Base-by-base conservation (phyloP, 805 yeast species). In the Ogataea haglerorum region DNA sequence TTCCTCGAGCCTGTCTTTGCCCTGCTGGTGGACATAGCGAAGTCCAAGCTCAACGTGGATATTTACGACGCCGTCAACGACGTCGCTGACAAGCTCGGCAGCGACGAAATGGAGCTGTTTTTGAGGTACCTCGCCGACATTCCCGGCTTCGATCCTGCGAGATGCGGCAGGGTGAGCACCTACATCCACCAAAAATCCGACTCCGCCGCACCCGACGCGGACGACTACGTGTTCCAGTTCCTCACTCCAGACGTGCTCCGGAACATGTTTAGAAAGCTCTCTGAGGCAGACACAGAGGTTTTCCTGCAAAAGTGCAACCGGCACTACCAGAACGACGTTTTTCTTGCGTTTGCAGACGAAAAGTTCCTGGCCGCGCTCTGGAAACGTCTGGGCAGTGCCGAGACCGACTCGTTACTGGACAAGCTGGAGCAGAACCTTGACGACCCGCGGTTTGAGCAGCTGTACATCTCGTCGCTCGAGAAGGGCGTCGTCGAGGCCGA, bases 1-100 rank as follows among this genome's bases (percentile, higher is more conserved):
- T 57, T 58, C 13, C 50, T 61, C 34, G 67, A 61, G 4, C 33
- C 38, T 8, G 67, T 70, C 2, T 47, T 72, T 10, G 36, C 47
- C 1, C 45, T 71, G 3, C 40, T 75, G 30, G 46, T 55, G 2
- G 38, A 50, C 6, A 69, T 64, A 22, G 36, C 52, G 4, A 46
- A 42, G 5, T 53, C 58, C 0, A 26, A 36, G 10, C 36, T 39
- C 8, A 23, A 29, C 1, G 12, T 36, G 46, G 72, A 13, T 53
- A 59, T 14, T 56, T 63, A 59, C 18, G 65, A 61, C n/a, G 33
- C 57, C 12, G 56, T 72, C 28, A 64, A 67, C 42, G 65, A 63
- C 27, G 48, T 58, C 19, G 69, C 52, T 42, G 34, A 53, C n/a
- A 69, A 66, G 28, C 36, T 69, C 4, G 40, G 17, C 17, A 22